phyloP scores from a whole-genome alignment of 78 protist genomes.

The Tieghemostelium lacteum region DNA sequence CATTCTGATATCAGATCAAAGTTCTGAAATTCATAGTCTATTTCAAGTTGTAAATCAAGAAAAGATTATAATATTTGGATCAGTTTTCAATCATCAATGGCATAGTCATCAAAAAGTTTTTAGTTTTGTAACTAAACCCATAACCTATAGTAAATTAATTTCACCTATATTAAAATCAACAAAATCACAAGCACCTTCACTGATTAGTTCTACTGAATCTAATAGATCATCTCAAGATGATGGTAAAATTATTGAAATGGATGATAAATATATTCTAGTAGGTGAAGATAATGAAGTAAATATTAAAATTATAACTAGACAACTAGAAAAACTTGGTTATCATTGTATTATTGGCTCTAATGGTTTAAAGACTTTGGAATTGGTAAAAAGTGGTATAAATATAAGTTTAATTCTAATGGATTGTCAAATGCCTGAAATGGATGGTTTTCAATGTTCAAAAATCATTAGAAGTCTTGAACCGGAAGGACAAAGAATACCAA shows the following conservation, averaged over 20 bases:
- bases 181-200: background rate
- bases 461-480: conserved; percentile 74
- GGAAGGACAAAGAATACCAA: conserved; percentile 62
- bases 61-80: conserved; percentile 20
- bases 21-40: background rate
- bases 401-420: conserved; percentile 85
- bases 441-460: conserved; percentile 83
- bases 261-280: conserved; percentile 43
- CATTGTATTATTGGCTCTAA: conserved; percentile 17
- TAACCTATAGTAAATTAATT: conserved; percentile 29
- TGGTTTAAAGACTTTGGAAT: conserved; percentile 67
- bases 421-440: conserved; percentile 91
- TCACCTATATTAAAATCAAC: background rate
- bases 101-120: background rate
- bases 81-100: conserved; percentile 1
- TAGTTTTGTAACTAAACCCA: conserved; percentile 34
- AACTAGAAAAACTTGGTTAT: conserved; percentile 71
- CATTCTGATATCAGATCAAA: background rate
- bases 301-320: conserved; percentile 45
- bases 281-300: conserved; percentile 77
- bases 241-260: background rate
- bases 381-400: conserved; percentile 1
- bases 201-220: background rate
- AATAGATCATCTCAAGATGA: background rate
- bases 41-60: conserved; percentile 14